Evolutionary conservation across 139 green algal genomes (phyloP).

Genomic region (Chlamydomonas eustigma): DNA sequence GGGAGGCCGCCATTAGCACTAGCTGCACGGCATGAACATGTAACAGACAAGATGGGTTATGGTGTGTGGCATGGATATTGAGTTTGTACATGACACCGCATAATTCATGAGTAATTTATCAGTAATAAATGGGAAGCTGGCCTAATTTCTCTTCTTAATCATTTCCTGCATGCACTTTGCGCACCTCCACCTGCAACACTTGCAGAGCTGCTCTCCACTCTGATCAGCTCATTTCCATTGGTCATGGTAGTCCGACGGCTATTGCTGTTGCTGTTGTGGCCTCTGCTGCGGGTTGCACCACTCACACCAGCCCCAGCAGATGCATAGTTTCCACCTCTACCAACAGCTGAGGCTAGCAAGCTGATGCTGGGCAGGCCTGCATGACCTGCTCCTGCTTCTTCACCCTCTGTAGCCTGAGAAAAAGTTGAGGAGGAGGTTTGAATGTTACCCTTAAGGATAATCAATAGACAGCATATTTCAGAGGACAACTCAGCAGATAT

Average conservation of each 20-base stretch:
- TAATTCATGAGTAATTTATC: too few relatives aligned
- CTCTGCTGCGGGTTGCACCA: neutral
- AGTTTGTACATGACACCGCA: too few relatives aligned
- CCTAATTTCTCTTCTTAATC: too few relatives aligned
- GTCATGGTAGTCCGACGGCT: neutral
- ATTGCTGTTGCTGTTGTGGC: neutral
- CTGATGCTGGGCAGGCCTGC: conserved; percentile 23
- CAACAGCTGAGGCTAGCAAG: conserved; percentile 28
- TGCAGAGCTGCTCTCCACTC: neutral
- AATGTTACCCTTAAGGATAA: too few relatives aligned
- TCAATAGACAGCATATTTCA: too few relatives aligned
- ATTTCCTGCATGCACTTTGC: too few relatives aligned
- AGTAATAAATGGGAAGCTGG: too few relatives aligned
- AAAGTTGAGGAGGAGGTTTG: neutral
- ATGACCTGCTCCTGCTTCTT: conserved; percentile 13
- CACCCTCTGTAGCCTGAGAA: conserved; percentile 8
- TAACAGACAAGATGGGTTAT: too few relatives aligned
- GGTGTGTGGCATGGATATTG: too few relatives aligned
- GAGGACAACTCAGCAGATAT: too few relatives aligned
- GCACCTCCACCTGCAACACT: neutral
- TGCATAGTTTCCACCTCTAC: neutral
- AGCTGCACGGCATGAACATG: too few relatives aligned
- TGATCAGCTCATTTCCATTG: neutral
- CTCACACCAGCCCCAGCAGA: neutral
- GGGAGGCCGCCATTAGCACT: neutral